Evolutionary conservation across 1,284 basidiomycete species (phyloP).

Genomic region (Puccinia polysora): DNA sequence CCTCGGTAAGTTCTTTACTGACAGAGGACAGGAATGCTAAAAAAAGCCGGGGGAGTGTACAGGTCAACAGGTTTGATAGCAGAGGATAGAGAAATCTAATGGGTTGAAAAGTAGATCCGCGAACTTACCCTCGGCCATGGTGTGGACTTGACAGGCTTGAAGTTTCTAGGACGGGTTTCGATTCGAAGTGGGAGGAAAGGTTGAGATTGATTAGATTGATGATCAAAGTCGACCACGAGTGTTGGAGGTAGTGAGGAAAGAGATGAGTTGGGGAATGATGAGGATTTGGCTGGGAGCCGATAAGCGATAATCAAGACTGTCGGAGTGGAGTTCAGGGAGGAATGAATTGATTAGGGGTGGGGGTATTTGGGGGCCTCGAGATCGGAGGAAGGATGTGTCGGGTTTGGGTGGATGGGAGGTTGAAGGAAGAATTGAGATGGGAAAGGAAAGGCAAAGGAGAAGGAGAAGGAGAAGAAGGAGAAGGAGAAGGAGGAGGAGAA

Average conservation of each 20-base stretch:
- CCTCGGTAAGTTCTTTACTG: conserved; percentile 34
- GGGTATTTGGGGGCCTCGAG: no score
- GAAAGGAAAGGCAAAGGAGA: not conserved
- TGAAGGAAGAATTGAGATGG: not conserved
- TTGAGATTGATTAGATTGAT: no score
- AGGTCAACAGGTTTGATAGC: not conserved
- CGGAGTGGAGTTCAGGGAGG: not conserved
- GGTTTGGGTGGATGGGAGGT: no score
- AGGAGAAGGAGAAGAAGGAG: not conserved
- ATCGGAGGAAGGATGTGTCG: no score
- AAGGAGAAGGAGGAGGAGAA: not conserved
- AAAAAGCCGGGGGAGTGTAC: not conserved
- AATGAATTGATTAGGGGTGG: no score
- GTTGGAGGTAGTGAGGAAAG: not conserved
- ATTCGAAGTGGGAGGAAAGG: no score
- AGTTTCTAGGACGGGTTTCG: no score
- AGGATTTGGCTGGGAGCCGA: not conserved
- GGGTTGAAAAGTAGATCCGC: not conserved
- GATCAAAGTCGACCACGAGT: not conserved
- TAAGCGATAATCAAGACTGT: not conserved
- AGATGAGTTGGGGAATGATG: not conserved
- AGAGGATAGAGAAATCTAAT: not conserved
- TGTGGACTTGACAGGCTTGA: no score
- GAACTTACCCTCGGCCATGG: conserved; percentile 37
- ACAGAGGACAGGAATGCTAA: conserved; percentile 42